Base-by-base conservation (phyloP, 768 basidiomycete genomes). In the Mycena chlorophos region DNA sequence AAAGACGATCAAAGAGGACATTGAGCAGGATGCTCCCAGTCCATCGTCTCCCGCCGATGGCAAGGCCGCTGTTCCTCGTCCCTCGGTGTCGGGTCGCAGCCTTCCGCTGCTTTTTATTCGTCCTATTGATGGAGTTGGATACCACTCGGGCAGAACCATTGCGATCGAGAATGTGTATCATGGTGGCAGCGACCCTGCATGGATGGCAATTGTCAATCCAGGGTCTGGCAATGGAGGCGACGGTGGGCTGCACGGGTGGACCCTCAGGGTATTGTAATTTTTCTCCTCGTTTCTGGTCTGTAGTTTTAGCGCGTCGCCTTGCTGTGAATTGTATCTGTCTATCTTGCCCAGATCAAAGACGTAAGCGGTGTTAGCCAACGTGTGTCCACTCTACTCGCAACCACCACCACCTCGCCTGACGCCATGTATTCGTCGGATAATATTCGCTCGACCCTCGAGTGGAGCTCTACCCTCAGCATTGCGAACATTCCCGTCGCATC, bases 401-500 rank as follows among this genome's bases (percentile, higher is more conserved):
- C 31, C 31, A 8, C 31, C 31, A 34, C 31, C 31, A 63, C 57
- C 61, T 38, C 47, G 50, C 53, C 60, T 55, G 34, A 61, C 63
- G 73, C 58, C 65, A 85, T 86, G 85, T 84, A 76, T 67, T 77
- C 78, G 54, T 70, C 74, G 60, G 81, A 84, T 62, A 80, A 80
- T 43, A 81, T 86, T 67, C 82, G 83, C 61, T 89, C 89, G 62
- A 93, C 94, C 71, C 85, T 98, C 71, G 89, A 94, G 73, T 98
- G 96, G 96, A 87, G 88, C 67, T 86, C 94, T 46, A 83, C 81
- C 59, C 80, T 98, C 68, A 86, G 79, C 73, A 87, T 92, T 45
- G 75, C 84, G 52, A 81, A 84, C 59, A 86, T 85, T 42, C 83
- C 87, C 40, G 79, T 82, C 34, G 84, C 88, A 56, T 88, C 84